Evolutionary conservation across 371 early-diverging fungal genomes (phyloP).

Genomic region (Actinomortierella wolfii): DNA sequence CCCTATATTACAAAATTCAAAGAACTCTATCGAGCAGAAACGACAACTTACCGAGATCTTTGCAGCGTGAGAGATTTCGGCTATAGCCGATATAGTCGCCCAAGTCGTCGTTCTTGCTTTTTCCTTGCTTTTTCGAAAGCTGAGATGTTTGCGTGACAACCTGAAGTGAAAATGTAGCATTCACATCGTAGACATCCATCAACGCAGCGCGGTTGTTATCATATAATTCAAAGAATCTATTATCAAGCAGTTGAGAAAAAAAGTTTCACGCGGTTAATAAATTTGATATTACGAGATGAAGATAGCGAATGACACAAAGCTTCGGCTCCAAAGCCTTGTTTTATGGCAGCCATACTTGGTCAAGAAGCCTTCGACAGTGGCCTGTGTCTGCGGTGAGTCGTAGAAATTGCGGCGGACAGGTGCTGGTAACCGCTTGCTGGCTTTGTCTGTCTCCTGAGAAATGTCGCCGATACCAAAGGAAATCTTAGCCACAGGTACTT

Average conservation of each 20-base stretch:
- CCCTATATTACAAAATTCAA: no score
- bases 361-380: constrained; percentile 26
- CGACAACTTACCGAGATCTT: constrained; percentile 5
- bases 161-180: constrained; percentile 24
- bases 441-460: neutral
- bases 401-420: constrained; percentile 31
- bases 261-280: no score
- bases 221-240: constrained; percentile 25
- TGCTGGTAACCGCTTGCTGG: constrained; percentile 1
- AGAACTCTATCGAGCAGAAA: neutral
- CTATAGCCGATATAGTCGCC: neutral
- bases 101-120: constrained; percentile 9
- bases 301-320: no score
- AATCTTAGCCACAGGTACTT: constrained; percentile 19
- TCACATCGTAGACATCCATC: constrained; percentile 16
- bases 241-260: no score
- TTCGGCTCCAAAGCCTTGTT: no score
- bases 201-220: constrained; percentile 20
- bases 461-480: constrained; percentile 23
- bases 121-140: constrained; percentile 6
- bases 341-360: constrained; percentile 14
- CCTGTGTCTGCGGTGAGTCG: constrained; percentile 16
- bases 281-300: no score
- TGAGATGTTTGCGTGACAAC: constrained; percentile 2
- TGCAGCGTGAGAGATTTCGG: constrained; percentile 11